Conservation (phyloP, 192 early-diverging fungal species). For the Linnemannia elongata region DNA sequence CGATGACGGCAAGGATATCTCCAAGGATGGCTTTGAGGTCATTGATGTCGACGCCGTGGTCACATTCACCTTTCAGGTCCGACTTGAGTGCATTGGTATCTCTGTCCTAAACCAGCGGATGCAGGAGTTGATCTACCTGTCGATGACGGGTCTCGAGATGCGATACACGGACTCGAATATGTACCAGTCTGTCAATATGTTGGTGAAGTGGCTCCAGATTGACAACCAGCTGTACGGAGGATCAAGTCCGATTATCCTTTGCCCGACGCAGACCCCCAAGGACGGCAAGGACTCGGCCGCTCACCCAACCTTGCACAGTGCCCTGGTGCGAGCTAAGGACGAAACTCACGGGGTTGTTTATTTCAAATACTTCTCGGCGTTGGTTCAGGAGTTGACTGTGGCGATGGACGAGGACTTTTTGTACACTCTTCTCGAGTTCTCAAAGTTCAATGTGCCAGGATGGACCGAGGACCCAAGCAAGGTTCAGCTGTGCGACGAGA, state of each 20-base stretch:
- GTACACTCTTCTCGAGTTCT: slow-evolving; percentile 87
- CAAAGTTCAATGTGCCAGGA: slow-evolving; percentile 79
- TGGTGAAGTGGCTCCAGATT: slow-evolving; percentile 92
- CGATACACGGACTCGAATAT: slow-evolving; percentile 85
- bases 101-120: slow-evolving; percentile 86
- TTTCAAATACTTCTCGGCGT: slow-evolving; percentile 92
- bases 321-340: slow-evolving; percentile 91
- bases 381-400: slow-evolving; percentile 94
- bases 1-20: slow-evolving; percentile 38
- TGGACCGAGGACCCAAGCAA: slow-evolving; percentile 62
- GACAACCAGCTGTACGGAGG: slow-evolving; percentile 96
- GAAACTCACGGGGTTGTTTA: slow-evolving; percentile 95
- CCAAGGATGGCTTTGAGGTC: slow-evolving; percentile 65
- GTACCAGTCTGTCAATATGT: slow-evolving; percentile 83
- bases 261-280: slow-evolving; percentile 89
- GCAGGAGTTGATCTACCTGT: slow-evolving; percentile 90
- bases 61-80: slow-evolving; percentile 75
- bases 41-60: slow-evolving; percentile 65
- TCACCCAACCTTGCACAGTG: slow-evolving; percentile 76
- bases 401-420: slow-evolving; percentile 96
- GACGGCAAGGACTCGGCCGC: slow-evolving; percentile 69
- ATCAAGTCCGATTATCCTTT: slow-evolving; percentile 92
- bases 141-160: slow-evolving; percentile 82
- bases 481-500: slow-evolving; percentile 64
- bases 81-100: slow-evolving; percentile 90